Evolutionary conservation across 768 basidiomycete genomes (phyloP), one percentile per base, ranked within the genome.

Genomic region (Mycena rosella): DNA sequence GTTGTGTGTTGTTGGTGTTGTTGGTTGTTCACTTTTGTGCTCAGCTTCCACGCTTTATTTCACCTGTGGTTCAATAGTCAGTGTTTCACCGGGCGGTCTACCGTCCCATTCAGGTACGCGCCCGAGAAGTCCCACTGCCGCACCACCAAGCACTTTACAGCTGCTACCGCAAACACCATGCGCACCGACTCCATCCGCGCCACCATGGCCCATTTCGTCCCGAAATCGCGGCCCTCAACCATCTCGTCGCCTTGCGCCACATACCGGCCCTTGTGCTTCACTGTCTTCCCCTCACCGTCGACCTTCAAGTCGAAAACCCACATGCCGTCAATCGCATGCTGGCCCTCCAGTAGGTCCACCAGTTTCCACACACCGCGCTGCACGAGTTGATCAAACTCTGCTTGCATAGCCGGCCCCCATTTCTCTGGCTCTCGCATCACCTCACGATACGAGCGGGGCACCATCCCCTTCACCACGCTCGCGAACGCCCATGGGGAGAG

Each of bases 181-280:
- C 45, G n/a, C 26, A 59, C 57, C 0, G 57, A 59, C 30, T 59
- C 57, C 57, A 59, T 67, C 42, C 59, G 8, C 24, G 59, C 65
- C 27, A 67, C 65, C 65, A 67, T 67, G n/a, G 65, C 65, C 65
- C 65, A 67, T 24, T 60, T 67, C 22, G 36, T 26, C 6, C 32
- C 49, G n/a, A 67, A 67, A 22, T 67, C 58, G 10, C 26, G 13
- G 1, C 59, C 58, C 30, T 55, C 44, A 1, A 52, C 24, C 59
- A 54, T 48, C 57, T 59, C 32, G 45, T 48, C 57, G 2, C 57
- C 57, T 18, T n/a, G 57, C 15, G 57, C 57, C 22, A 85, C 82
- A 3, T 86, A 74, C 1, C 80, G 57, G 1, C 78, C 84, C 69
- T 84, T 85, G 76, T 80, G 77, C 10, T 74, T 66, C 1, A 68